Conservation (phyloP, 257 asterid species). For the Nicotiana paniculata region DNA sequence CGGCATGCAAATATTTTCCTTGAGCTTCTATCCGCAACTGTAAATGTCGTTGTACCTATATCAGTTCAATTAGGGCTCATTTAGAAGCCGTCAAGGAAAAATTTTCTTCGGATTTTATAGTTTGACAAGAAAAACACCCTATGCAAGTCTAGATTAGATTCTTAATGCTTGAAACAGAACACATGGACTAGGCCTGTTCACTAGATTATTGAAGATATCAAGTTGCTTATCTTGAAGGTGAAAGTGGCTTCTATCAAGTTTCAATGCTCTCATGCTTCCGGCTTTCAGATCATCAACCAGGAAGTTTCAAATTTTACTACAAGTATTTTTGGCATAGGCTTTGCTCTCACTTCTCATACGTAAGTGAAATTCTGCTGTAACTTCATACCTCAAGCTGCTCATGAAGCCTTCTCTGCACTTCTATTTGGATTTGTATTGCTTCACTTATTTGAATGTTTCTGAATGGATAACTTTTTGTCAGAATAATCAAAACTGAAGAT, state of each 20-base stretch:
- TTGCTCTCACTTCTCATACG: background rate
- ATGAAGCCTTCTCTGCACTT: constrained; percentile 72
- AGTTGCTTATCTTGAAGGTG: background rate
- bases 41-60: constrained; percentile 80
- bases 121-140: background rate
- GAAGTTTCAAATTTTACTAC: background rate
- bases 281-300: background rate
- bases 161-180: background rate
- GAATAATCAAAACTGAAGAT: background rate
- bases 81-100: constrained; percentile 4
- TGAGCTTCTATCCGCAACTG: constrained; percentile 84
- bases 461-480: constrained; percentile 16
- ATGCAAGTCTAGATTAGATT: background rate
- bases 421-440: constrained; percentile 83
- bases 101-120: background rate
- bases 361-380: background rate
- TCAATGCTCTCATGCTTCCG: background rate
- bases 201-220: background rate
- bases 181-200: background rate
- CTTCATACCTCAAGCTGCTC: constrained; percentile 82
- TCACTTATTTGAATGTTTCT: constrained; percentile 68
- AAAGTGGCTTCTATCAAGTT: background rate
- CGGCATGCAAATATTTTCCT: constrained; percentile 76
- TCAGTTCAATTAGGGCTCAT: constrained; percentile 21
- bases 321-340: background rate